Base-by-base conservation (phyloP, 306 rosid species). In the Vigna trinervia region DNA sequence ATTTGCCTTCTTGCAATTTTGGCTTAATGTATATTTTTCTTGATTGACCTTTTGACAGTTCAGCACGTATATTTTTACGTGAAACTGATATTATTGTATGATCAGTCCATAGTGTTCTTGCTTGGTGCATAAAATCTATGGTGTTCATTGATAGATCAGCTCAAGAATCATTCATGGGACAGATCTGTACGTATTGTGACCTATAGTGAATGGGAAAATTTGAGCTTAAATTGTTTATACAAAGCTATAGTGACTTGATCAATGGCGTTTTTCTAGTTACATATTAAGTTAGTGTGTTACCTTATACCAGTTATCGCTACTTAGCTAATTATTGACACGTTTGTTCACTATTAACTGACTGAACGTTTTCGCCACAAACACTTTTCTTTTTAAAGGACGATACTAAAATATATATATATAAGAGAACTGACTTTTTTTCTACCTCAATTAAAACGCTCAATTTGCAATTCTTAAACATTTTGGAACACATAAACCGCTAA, bases 1-100 rank as follows among this genome's bases (percentile, higher is more conserved):
- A 56, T 75, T 78, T 61, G 32, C 54, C 74, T 54, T 52, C 60
- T 23, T 48, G 39, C n/a, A 70, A 8, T 80, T 17, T 30, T 79
- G 34, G 22, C 64, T 47, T 64, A 13, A n/a, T 76, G 60, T 39
- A 47, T 78, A 19, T 51, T 36, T 17, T 7, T 72, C 19, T 30
- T 69, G 30, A 14, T 66, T 66, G 26, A 11, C 73, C 7, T 77
- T 20, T 12, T 58, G 12, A 9, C 41, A 45, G n/a, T 45, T 45
- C 12, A 47, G 63, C 52, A 75, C 15, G 32, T 53, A n/a, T 23
- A 15, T 23, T 22, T 50, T 46, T 51, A 5, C 3, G 32, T 53
- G 57, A 34, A 17, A 20, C 34, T 30, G 5, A 30, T 52, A 26
- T 26, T 26, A 26, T 26, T 26, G 28, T 26, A 26, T 26, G 3